phyloP scores from a whole-genome alignment of 371 early-diverging fungal genomes.

The Ordospora pajunii region DNA sequence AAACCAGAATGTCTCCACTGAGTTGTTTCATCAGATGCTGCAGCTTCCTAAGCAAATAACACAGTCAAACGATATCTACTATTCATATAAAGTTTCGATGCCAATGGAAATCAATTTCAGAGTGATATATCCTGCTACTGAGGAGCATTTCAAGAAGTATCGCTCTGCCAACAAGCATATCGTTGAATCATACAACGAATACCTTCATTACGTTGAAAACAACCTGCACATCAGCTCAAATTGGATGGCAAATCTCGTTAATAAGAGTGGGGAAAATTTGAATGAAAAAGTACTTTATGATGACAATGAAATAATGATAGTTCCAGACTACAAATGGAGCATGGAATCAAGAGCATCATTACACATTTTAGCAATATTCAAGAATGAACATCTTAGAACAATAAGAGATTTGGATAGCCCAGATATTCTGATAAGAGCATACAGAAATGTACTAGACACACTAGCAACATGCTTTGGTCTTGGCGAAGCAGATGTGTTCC shows the following conservation, averaged over 20 bases:
- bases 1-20: not conserved
- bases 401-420: constrained; percentile 22
- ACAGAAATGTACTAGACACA: not conserved
- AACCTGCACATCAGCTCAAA: not conserved
- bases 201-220: constrained; percentile 9
- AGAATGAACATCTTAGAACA: constrained; percentile 34
- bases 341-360: constrained; percentile 16
- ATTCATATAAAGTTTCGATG: not conserved
- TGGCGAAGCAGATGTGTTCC: not conserved
- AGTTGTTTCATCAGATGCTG: not conserved
- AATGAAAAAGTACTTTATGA: constrained; percentile 46
- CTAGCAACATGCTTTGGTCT: not conserved
- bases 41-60: not conserved
- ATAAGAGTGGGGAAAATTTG: not conserved
- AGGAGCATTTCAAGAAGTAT: constrained; percentile 45
- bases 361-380: constrained; percentile 54
- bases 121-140: constrained; percentile 47
- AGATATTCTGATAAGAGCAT: constrained; percentile 9
- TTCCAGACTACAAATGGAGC: constrained; percentile 58
- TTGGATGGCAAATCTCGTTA: constrained; percentile 42
- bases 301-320: constrained; percentile 43
- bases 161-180: not conserved
- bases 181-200: constrained; percentile 43
- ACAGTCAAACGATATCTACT: constrained; percentile 17
- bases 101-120: not conserved